phyloP scores from a whole-genome alignment of 78 protist species.

The Monocercomonoides exilis region DNA sequence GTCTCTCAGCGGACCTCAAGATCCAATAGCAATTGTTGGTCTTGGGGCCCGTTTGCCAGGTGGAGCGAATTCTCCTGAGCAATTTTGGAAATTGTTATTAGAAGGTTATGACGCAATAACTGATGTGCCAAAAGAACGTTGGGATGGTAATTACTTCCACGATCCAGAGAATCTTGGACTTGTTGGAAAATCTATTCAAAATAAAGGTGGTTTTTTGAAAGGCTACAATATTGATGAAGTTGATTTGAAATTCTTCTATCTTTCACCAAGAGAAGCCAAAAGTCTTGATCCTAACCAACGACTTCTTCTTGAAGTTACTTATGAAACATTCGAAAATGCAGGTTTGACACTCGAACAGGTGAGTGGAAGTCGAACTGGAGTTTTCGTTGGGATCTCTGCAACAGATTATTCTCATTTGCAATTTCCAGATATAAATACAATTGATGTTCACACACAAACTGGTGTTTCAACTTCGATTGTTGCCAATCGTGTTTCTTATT shows the following conservation, averaged over 20 bases:
- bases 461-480: neutral
- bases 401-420: neutral
- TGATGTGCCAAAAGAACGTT: neutral
- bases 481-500: neutral
- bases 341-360: neutral
- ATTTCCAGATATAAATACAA: neutral
- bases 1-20: too few species aligned
- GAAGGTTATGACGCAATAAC: neutral
- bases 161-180: neutral
- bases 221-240: neutral
- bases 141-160: neutral
- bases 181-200: neutral
- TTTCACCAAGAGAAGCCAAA: neutral
- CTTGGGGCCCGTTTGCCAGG: neutral
- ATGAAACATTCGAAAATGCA: conserved; percentile 6
- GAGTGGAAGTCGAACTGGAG: neutral
- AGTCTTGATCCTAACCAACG: conserved; percentile 3
- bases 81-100: neutral
- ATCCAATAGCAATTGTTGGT: neutral
- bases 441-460: neutral
- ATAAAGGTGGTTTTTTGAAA: neutral
- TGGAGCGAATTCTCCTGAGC: neutral
- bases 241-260: neutral
- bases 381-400: neutral
- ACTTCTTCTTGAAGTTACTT: neutral